Evolutionary conservation across 2,329 filamentous ascomycete genomes (phyloP).

Genomic region (Thielaviopsis populi): DNA sequence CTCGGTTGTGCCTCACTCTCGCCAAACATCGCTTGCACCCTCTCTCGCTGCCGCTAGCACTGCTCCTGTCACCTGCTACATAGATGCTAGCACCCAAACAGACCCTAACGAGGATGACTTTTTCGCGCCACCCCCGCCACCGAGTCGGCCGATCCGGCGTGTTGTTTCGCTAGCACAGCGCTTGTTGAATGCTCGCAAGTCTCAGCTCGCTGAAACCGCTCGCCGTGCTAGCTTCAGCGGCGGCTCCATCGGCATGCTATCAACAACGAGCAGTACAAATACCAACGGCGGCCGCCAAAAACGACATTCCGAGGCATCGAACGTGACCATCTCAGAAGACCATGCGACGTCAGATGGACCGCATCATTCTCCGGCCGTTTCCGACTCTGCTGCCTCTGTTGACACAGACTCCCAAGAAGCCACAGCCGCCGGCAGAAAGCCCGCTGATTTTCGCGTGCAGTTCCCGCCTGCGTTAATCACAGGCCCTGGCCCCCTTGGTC

Average conservation of each 20-base stretch:
- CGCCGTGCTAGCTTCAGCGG: conserved; percentile 16
- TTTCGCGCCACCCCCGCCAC: conserved; percentile 29
- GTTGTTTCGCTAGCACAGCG: conserved; percentile 40
- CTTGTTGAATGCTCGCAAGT: conserved; percentile 34
- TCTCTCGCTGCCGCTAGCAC: not conserved
- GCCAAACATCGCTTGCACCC: conserved; percentile 6
- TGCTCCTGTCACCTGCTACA: conserved; percentile 27
- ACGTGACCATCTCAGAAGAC: conserved; percentile 1
- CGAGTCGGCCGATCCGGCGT: conserved; percentile 30
- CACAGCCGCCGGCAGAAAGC: conserved; percentile 22
- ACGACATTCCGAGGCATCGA: not conserved
- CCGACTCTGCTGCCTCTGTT: not conserved
- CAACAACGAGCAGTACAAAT: conserved; percentile 9
- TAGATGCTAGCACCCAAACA: conserved; percentile 39
- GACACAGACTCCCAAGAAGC: not conserved
- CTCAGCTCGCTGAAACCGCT: conserved; percentile 24
- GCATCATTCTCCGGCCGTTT: not conserved
- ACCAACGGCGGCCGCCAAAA: conserved; percentile 4
- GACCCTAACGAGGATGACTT: conserved; percentile 39
- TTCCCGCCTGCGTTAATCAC: conserved; percentile 34
- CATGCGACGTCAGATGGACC: not conserved
- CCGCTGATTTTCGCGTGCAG: conserved; percentile 38
- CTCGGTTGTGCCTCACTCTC: conserved; percentile 26
- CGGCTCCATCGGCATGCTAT: not conserved
- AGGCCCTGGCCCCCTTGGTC: conserved; percentile 31